Evolutionary conservation across 768 basidiomycete genomes (phyloP).

Genomic region (Kwoniella heveanensis): DNA sequence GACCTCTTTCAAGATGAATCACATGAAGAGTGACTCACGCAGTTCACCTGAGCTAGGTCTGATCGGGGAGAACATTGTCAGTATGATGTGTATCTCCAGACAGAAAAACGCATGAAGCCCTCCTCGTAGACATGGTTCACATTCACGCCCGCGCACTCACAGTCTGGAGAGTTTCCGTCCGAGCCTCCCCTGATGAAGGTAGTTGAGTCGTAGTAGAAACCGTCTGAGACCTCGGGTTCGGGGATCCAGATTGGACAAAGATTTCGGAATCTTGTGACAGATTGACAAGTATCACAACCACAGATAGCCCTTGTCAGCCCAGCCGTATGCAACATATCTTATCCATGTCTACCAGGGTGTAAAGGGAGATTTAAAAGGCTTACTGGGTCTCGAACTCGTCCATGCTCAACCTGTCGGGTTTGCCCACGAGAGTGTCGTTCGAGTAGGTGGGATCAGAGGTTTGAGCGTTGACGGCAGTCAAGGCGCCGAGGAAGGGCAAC

Average conservation of each 20-base stretch:
- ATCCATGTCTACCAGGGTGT: too few species aligned
- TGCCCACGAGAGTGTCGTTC: constrained; percentile 8
- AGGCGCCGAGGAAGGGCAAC: not conserved
- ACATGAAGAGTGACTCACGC: too few species aligned
- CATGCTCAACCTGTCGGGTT: constrained; percentile 4
- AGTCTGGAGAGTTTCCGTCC: constrained; percentile 16
- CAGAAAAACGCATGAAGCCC: too few species aligned
- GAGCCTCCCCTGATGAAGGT: constrained; percentile 8
- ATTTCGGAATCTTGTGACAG: not conserved
- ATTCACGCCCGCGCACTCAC: too few species aligned
- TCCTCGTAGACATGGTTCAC: too few species aligned
- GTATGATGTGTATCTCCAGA: not conserved
- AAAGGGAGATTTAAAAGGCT: not conserved
- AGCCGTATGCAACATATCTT: too few species aligned
- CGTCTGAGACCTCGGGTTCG: constrained; percentile 5
- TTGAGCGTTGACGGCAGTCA: not conserved
- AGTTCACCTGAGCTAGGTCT: constrained; percentile 13
- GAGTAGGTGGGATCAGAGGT: not conserved
- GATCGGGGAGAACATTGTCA: not conserved
- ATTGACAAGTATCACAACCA: too few species aligned
- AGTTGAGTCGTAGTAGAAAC: constrained; percentile 10
- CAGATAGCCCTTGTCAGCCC: not conserved
- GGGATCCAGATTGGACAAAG: constrained; percentile 13
- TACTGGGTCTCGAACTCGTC: constrained; percentile 5
- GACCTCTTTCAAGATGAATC: too few species aligned